Evolutionary conservation across 495 filamentous ascomycete genomes (phyloP), one percentile per base, ranked within the genome.

Genomic region (Wilcoxina mikolae): DNA sequence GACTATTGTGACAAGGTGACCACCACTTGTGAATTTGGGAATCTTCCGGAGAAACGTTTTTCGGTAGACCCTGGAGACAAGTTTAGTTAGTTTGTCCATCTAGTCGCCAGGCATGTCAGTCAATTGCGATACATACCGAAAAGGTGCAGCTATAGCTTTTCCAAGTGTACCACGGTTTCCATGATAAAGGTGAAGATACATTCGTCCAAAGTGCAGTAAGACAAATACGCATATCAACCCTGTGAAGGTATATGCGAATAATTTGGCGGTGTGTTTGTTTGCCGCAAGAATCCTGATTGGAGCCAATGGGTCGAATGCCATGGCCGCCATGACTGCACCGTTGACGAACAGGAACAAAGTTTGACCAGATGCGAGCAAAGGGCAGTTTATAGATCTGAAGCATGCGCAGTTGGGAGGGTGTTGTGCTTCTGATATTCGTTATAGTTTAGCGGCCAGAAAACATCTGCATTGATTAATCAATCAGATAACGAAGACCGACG

Each of bases 1-100:
- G 3, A 62, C 46, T 4, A 78, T 69, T 4, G 78, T 51, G 18
- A 75, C 38, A 18, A 70, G 71, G 67, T 77, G 72, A 9, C 75
- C 76, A 0, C 69, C 68, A 1, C 74, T 77, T 26, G 71, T 71
- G 55, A 79, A 74, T n/a, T 71, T 74, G 5, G 68, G 65, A 9
- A 72, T 57, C 51, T 68, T 73, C 24, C 71, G 65, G 28, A 74
- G 62, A 25, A 78, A 67, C 17, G 71, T 44, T 33, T 68, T 33
- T 7, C 58, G 58, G 25, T 58, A 62, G 24, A 24, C 51, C n/a
- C 51, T 60, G 28, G 7, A 46, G 5, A 24, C 17, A 20, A 38
- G 2, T 5, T 35, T 5, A 35, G 31, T 7, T 15, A 35, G 5
- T 5, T 5, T 15, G 15, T 15, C 31, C 5, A 35, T 7, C 31